Percentiles rank a stretch among this genome's conserved stretches.
Conservation (phyloP, 2,329 filamentous ascomycete species). For the Pseudogymnoascus sp. region DNA sequence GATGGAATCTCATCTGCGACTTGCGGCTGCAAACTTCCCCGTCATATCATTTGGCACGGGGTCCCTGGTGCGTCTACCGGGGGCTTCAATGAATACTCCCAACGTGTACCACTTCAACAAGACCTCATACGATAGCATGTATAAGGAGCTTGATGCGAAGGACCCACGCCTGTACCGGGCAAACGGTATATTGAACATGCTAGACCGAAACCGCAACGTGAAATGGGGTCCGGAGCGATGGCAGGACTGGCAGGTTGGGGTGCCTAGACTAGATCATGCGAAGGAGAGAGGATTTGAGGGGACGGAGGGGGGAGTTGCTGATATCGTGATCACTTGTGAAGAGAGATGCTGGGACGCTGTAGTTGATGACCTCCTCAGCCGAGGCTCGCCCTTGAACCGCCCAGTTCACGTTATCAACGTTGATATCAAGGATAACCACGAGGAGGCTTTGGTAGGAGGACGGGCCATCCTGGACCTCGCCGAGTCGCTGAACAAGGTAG, state of each 20-base stretch:
- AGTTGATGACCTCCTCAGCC: slow-evolving; percentile 80
- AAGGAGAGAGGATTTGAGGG: slow-evolving; percentile 71
- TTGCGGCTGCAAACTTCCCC: slow-evolving; percentile 81
- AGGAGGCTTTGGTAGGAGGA: slow-evolving; percentile 86
- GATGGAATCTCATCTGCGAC: slow-evolving; percentile 98
- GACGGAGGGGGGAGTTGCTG: slow-evolving; percentile 81
- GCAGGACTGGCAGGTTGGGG: slow-evolving; percentile 92
- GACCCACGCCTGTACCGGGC: slow-evolving; percentile 81
- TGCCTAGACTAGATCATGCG: slow-evolving; percentile 70
- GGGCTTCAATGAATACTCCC: slow-evolving; percentile 82
- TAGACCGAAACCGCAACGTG: slow-evolving; percentile 81
- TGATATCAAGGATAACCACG: slow-evolving; percentile 97
- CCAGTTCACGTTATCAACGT: slow-evolving; percentile 98
- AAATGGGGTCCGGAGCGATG: slow-evolving; percentile 96
- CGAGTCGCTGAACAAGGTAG: slow-evolving; percentile 72
- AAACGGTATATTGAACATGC: slow-evolving; percentile 93
- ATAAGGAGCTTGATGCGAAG: slow-evolving; percentile 79
- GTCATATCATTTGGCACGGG: slow-evolving; percentile 97
- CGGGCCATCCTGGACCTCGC: slow-evolving; percentile 89
- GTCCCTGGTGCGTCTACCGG: slow-evolving; percentile 85
- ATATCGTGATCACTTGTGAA: slow-evolving; percentile 94
- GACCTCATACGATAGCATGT: slow-evolving; percentile 91
- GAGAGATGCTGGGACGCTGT: slow-evolving; percentile 98
- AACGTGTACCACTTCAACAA: slow-evolving; percentile 99
- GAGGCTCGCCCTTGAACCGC: slow-evolving; percentile 79